Evolutionary conservation across 1,284 basidiomycete genomes (phyloP).

Genomic region (Sparassis latifolia): DNA sequence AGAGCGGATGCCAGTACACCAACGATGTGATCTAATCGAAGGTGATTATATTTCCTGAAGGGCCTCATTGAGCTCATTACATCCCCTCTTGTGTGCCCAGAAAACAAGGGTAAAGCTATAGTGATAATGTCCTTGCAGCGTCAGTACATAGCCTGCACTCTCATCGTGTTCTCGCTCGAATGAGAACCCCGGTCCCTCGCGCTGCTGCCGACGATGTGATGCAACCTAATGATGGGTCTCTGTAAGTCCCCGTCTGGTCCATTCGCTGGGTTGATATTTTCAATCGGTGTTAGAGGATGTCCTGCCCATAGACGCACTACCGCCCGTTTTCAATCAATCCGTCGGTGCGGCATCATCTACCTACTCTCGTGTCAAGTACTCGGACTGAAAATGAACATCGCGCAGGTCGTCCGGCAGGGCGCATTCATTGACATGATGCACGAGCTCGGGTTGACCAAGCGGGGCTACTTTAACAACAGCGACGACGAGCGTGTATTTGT

Average conservation of each 20-base stretch:
- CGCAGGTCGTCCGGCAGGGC: conserved; percentile 47
- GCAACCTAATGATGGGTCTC: conserved; percentile 4
- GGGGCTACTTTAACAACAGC: conserved; percentile 11
- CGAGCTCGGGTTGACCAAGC: conserved; percentile 15
- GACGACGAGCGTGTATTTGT: conserved; percentile 14
- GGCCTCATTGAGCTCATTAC: too few species aligned
- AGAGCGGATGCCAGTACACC: too few species aligned
- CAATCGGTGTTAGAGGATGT: conserved; percentile 23
- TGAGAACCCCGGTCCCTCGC: neutral
- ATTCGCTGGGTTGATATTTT: too few species aligned
- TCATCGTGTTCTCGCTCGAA: too few species aligned
- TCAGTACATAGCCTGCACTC: too few species aligned
- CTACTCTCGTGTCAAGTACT: too few species aligned
- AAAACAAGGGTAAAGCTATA: too few species aligned
- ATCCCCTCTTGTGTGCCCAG: too few species aligned
- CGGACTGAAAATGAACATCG: too few species aligned
- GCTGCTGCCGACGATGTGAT: conserved; percentile 8
- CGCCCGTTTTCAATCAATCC: conserved; percentile 47
- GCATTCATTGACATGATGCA: conserved; percentile 40
- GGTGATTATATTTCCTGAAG: too few species aligned
- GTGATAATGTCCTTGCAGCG: too few species aligned
- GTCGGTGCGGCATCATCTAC: conserved; percentile 35
- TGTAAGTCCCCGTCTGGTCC: neutral
- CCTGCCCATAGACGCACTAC: conserved; percentile 39
- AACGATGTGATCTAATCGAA: too few species aligned